A percentile compares a stretch with the other conserved stretches of the same genome.
phyloP scores from a whole-genome alignment of 2,329 filamentous ascomycete genomes.

The Pseudocercospora macadamiae region DNA sequence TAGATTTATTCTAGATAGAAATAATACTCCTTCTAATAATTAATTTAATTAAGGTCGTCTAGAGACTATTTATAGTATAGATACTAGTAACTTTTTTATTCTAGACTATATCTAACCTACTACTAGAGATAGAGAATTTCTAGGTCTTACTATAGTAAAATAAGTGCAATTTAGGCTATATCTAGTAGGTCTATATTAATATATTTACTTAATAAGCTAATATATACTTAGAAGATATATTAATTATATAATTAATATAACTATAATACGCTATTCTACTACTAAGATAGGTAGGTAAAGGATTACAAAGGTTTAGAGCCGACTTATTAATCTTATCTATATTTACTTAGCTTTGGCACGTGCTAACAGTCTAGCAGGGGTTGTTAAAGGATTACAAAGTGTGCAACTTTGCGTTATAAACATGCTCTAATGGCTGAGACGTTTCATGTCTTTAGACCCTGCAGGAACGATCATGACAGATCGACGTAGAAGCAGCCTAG shows the following conservation, averaged over 20 bases:
- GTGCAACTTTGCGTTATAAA: no score
- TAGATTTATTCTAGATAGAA: neutral
- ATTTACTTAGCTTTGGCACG: no score
- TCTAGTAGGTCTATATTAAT: neutral
- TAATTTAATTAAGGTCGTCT: neutral
- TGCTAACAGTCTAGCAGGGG: no score
- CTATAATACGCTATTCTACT: no score
- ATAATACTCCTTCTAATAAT: neutral
- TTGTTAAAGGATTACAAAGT: no score
- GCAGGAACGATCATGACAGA: conserved; percentile 3
- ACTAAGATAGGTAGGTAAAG: no score
- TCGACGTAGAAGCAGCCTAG: conserved; percentile 1
- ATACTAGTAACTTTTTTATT: neutral
- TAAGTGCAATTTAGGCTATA: neutral
- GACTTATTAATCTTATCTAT: no score
- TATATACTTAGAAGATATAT: neutral
- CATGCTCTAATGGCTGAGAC: conserved; percentile 2
- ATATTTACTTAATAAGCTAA: neutral
- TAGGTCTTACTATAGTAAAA: neutral
- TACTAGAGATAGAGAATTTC: neutral
- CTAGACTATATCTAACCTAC: neutral
- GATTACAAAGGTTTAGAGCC: no score
- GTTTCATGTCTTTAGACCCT: conserved; percentile 12
- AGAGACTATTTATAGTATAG: neutral
- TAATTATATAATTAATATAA: no score